Base-by-base conservation (phyloP, 1,284 basidiomycete species). In the Acaromyces ingoldii region DNA sequence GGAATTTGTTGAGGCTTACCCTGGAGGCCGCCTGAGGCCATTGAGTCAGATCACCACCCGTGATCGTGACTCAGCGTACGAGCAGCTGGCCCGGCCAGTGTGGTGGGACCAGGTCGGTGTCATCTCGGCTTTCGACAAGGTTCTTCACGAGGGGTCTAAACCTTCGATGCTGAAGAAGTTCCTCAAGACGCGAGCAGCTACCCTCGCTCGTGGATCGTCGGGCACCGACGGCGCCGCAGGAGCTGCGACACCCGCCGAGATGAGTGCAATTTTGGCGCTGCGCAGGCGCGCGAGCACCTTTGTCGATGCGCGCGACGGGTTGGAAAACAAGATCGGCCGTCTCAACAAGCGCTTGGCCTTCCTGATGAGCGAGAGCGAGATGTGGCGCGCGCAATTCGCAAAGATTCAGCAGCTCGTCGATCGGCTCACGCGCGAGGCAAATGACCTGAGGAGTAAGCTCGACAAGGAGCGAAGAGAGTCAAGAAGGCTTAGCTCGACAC, bases 1-100 rank as follows among this genome's bases (percentile, higher is more conserved):
- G 57, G 92, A 96, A 76, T 89, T 93, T 79, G 91, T 91, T 72
- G 89, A 95, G 70, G 89, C 92, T 2, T 96, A 93, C 79, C 91
- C 92, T 3, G 88, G 86, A 1, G 90, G 91, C 28, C 65, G 72
- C 37, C 79, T 80, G 72, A 65, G 77, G 5, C 77, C 78, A 15
- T 73, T 79, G 29, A 66, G 48, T 60, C 42, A 82, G 87, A 44
- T 89, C 90, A 79, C 79, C 85, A 40, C 86, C 86, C 10, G 82
- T 86, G 36, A 90, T 85, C 80, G 88, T 86, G 75, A 89, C 87
- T 53, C 85, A 85, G 74, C 86, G 85, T 28, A 89, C 87, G 77
- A 81, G 85, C 48, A 86, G 84, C 28, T 91, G 74, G 87, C 88
- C 70, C 80, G 86, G 33, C 91, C 91, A 0, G 83, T 84, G 56